Evolutionary conservation across 148 eudicot genomes (phyloP).

Genomic region (Camellia japonica): DNA sequence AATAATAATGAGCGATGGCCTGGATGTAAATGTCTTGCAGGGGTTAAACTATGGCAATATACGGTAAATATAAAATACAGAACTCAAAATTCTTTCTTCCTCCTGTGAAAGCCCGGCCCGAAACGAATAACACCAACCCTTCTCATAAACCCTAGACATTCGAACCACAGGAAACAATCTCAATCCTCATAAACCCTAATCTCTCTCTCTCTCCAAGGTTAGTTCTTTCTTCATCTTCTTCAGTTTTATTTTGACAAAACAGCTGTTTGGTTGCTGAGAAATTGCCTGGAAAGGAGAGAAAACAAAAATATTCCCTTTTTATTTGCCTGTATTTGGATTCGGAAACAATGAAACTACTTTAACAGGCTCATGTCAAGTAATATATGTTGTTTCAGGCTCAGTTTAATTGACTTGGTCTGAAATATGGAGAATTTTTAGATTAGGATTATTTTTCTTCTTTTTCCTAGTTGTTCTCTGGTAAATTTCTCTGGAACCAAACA

Average conservation of each 20-base stretch:
- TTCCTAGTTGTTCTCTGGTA: too few relatives aligned
- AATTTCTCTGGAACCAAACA: not conserved
- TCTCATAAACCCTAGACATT: constrained; percentile 11
- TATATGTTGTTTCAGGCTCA: not conserved
- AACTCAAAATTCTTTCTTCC: not conserved
- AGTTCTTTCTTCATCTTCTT: not conserved
- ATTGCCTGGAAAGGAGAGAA: not conserved
- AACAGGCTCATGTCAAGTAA: not conserved
- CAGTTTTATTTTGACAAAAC: not conserved
- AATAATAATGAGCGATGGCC: too few relatives aligned
- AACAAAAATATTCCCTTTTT: not conserved
- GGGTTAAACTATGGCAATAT: too few relatives aligned
- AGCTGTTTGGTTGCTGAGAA: not conserved
- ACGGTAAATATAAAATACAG: not conserved
- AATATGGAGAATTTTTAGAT: too few relatives aligned
- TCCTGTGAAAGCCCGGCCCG: constrained; percentile 10
- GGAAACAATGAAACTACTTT: not conserved
- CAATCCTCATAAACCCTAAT: not conserved
- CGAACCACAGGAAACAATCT: not conserved
- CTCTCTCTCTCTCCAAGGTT: not conserved
- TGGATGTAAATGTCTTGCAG: too few relatives aligned
- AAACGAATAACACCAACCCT: not conserved
- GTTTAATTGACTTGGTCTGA: not conserved
- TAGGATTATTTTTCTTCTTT: too few relatives aligned
- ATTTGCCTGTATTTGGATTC: not conserved